Evolutionary conservation across 306 rosid species (phyloP), one percentile per base, ranked within the genome.

Genomic region (Cajanus cajan): DNA sequence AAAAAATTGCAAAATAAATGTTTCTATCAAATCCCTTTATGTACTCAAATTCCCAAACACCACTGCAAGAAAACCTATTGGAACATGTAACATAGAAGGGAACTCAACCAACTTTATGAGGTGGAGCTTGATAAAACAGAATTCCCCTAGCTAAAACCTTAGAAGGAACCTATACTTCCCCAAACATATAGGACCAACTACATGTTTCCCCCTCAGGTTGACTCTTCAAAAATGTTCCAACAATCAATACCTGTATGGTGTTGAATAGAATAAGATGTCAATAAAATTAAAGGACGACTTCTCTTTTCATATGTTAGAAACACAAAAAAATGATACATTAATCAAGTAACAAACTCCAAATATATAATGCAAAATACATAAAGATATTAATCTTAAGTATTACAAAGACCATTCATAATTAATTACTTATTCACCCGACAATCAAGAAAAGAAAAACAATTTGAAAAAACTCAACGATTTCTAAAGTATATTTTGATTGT

Each of bases 131-230:
- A 86, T 97, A 93, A 83, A 86, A 82, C 77, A 93, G 87, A 84
- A 90, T 83, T 31, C 98, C 98, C 71, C 82, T 79, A 11, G 90
- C 90, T 85, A 93, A 79, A 83, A 91, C 85, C 82, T 80, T 85
- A 6, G 97, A 97, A 58, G 97, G 90, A 82, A 91, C 97, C 86
- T 93, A 97, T 40, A 91, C 89, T 88, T 93, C 98, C 77, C 98
- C 98, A 74, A 91, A 93, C 98, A 93, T 93, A 78, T 97, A 91
- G 41, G 95, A 93, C 97, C 97, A 93, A 37, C 86, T 82, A 76
- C 86, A 82, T 54, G 82, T 71, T 67, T 28, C 84, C 34, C 81
- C 86, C 76, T 84, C 88, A 41, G 65, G 73, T 73, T 76, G 80
- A 79, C 84, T 86, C 85, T 83, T 88, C 67, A 93, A 82, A 88